Conservation (phyloP, 2,329 filamentous ascomycete genomes). For the Pyricularia sp. region DNA sequence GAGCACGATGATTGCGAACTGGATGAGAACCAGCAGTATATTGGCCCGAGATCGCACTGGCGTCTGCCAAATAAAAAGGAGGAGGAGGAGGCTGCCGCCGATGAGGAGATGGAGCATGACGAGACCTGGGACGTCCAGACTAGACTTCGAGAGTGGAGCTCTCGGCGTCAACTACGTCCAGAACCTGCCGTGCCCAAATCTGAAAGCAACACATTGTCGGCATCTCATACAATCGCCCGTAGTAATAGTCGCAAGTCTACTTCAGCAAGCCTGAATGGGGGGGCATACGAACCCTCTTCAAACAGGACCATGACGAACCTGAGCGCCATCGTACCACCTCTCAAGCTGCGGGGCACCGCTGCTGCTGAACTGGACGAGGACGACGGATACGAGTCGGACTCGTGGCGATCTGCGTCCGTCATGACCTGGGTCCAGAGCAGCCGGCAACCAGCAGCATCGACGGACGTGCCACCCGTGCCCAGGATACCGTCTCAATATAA, state of each 20-base stretch:
- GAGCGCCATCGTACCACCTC: background rate
- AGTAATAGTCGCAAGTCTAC: background rate
- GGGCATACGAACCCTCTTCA: background rate
- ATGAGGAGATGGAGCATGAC: background rate
- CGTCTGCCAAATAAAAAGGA: background rate
- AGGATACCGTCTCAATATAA: background rate
- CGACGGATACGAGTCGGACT: background rate
- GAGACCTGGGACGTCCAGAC: background rate
- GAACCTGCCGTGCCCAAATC: background rate
- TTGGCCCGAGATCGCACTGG: background rate
- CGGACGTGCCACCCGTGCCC: background rate
- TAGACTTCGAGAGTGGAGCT: background rate
- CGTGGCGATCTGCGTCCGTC: background rate
- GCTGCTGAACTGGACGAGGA: background rate
- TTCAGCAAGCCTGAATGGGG: background rate
- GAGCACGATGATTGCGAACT: background rate
- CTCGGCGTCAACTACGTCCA: background rate
- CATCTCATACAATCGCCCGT: background rate
- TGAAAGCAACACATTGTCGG: background rate
- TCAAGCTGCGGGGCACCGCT: background rate
- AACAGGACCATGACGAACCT: background rate
- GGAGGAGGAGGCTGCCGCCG: background rate
- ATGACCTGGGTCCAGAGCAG: background rate
- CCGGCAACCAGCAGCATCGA: background rate
- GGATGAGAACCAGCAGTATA: background rate